Evolutionary conservation across 345 rosid genomes (phyloP), one percentile per base, ranked within the genome.

Genomic region (Arabidopsis arenosa): DNA sequence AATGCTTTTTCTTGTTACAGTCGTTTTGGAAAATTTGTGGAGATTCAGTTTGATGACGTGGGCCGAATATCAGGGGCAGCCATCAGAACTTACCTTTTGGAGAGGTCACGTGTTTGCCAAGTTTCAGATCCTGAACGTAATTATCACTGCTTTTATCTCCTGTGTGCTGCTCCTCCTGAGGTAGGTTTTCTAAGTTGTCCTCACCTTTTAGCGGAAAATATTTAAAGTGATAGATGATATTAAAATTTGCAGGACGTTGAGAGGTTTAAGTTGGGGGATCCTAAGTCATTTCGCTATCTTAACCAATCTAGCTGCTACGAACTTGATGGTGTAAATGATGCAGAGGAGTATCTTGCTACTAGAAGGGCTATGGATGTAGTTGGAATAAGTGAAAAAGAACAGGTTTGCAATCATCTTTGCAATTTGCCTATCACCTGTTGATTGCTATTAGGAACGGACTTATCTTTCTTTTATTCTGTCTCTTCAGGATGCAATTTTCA

Each of bases 91-190:
- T 93, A 93, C 85, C 96, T 93, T 74, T 80, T 93, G 11, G 98
- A 93, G 86, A 89, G 89, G 87, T 93, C 97, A 79, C 96, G 98
- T 51, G 98, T 93, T 67, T 91, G 98, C 83, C 97, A 91, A 81
- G 85, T 90, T 84, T 91, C 98, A 47, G 92, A 91, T 68, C 85
- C 90, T 66, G 98, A 93, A 79, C 91, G 96, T 55, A 93, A 93
- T 80, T 93, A 91, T 77, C 98, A 93, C 82, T 91, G 98, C 71
- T 93, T 93, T 80, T 93, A 93, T 78, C 92, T 86, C 81, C 84
- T 93, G 47, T 93, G 97, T 80, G 93, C 96, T 52, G 98, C 97
- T 57, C 97, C 98, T 64, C 78, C 73, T 10, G 85, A 89, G 89
- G 96, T 91, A 65, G 44, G 40, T 66, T 18, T 57, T 66, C 71